Base-by-base conservation (phyloP, 2,329 filamentous ascomycete genomes). In the Thelonectria rubi region DNA sequence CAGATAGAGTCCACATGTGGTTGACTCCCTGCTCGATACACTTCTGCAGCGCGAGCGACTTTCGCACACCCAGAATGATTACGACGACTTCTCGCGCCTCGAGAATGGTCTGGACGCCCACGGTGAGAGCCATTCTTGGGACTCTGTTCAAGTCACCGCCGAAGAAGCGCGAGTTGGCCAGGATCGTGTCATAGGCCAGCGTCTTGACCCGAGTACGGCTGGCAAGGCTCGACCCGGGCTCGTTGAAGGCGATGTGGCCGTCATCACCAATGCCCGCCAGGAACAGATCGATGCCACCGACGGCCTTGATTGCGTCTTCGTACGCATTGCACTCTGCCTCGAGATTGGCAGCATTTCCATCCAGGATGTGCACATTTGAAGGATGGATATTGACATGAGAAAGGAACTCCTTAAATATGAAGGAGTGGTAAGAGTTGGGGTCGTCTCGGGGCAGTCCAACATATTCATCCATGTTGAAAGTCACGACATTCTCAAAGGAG, bases 381-480 rank as follows among this genome's bases (percentile, higher is more conserved):
- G 92, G 92, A 67, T 88, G 86, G 69, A 95, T 89, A 73, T 96
- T 91, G 70, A 95, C 89, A 69, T 87, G 92, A 45, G 90, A 92
- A 82, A 96, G 96, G 83, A 96, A 93, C 79, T 95, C 85, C 78
- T 91, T 92, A 86, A 93, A 96, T 92, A 96, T 95, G 82, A 95
- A 96, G 67, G 89, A 91, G 80, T 96, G 92, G 79, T 96, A 96
- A 72, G 89, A 93, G 76, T 95, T 89, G 12, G 91, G 88, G 75
- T 96, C 91, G 70, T 94, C 91, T 72, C 91, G 88, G 34, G 92
- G 89, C 65, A 96, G 86, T 59, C 90, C 91, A 67, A 95, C 91
- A 73, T 96, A 96, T 79, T 96, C 92, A 78, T 96, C 92, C 92
- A 95, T 95, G 78, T 95, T 95, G 83, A 96, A 96, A 24, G 92